Conservation (phyloP, 257 asterid species). For the Plantago ovata region DNA sequence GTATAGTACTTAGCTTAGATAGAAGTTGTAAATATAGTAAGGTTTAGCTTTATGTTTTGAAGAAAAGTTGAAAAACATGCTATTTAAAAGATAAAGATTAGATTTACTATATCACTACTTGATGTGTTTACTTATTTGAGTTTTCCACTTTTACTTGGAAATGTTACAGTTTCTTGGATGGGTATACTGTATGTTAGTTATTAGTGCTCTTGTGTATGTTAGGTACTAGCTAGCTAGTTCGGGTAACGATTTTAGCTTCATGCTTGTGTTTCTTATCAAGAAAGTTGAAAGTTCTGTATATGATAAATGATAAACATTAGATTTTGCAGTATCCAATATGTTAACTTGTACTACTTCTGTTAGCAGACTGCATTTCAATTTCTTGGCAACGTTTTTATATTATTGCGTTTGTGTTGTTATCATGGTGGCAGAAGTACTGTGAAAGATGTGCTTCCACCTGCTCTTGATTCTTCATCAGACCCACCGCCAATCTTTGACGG, state of each 20-base stretch:
- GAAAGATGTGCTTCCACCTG: slow-evolving; percentile 64
- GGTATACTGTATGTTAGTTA: too few relatives aligned
- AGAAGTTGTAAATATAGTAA: too few relatives aligned
- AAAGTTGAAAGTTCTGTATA: not conserved
- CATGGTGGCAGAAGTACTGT: slow-evolving; percentile 33
- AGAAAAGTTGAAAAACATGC: not conserved
- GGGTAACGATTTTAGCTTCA: not conserved
- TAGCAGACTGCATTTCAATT: too few relatives aligned
- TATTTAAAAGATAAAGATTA: not conserved
- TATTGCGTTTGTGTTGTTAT: slow-evolving; percentile 1
- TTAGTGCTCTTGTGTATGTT: not conserved
- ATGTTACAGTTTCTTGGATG: not conserved
- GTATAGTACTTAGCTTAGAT: too few relatives aligned
- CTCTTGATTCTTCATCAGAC: slow-evolving; percentile 77
- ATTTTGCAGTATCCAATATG: too few relatives aligned
- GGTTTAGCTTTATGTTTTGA: not conserved
- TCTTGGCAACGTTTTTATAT: slow-evolving; percentile 6
- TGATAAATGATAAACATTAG: not conserved
- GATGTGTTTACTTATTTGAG: too few relatives aligned
- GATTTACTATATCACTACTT: not conserved
- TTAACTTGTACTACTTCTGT: too few relatives aligned
- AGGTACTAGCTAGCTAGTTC: not conserved
- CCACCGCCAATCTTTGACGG: slow-evolving; percentile 87
- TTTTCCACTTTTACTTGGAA: too few relatives aligned
- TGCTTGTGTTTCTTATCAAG: not conserved